Percentiles rank a stretch among this genome's conserved stretches.
Conservation (phyloP, 148 eudicot genomes). For the Nepenthes gracilis region DNA sequence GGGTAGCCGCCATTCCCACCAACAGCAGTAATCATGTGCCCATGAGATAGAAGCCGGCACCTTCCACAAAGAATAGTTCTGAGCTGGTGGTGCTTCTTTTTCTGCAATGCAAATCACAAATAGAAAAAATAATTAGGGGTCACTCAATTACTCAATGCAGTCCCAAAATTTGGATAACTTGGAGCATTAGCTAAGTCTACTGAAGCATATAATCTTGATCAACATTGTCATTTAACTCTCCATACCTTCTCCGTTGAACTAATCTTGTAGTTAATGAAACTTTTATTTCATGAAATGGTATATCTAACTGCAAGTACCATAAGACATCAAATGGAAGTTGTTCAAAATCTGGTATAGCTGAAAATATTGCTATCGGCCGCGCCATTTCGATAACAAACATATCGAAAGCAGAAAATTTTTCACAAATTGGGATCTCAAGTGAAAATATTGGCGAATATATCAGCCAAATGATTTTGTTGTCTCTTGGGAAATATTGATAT, state of each 20-base stretch:
- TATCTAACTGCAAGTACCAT: not conserved
- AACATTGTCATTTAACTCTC: not conserved
- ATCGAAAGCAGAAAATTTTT: too few species aligned
- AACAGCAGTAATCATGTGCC: slow-evolving; percentile 95
- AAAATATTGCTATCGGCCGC: too few species aligned
- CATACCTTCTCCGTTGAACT: not conserved
- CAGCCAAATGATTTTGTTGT: too few species aligned
- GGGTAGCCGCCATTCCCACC: slow-evolving; percentile 98
- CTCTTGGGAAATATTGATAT: too few species aligned
- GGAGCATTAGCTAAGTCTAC: not conserved
- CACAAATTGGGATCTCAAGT: too few species aligned
- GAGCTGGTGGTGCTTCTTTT: slow-evolving; percentile 88
- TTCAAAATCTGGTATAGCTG: too few species aligned
- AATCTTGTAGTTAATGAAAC: too few species aligned
- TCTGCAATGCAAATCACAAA: slow-evolving; percentile 34
- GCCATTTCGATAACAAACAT: too few species aligned
- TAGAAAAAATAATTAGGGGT: not conserved
- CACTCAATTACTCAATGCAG: not conserved
- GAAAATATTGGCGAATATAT: too few species aligned
- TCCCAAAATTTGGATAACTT: too few species aligned
- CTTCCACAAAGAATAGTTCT: slow-evolving; percentile 77
- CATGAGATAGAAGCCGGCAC: slow-evolving; percentile 87
- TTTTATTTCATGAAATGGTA: not conserved
- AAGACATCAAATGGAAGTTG: too few species aligned
- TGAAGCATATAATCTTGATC: not conserved